Conservation (phyloP, 495 filamentous ascomycete species). For the Penicillium parvum region DNA sequence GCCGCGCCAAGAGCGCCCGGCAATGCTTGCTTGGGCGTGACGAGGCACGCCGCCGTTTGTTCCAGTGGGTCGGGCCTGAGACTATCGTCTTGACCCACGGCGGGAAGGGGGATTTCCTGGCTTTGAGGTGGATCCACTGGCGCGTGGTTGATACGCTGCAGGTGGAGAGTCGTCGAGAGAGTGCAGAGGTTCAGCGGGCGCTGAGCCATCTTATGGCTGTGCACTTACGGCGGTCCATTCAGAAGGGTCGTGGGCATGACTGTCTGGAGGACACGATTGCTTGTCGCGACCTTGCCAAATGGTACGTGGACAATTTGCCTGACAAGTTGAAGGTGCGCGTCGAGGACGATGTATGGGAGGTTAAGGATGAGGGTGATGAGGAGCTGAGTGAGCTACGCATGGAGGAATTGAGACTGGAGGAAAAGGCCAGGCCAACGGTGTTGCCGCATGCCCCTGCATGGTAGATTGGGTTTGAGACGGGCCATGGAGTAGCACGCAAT, state of each 20-base stretch:
- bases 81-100: constrained; percentile 34
- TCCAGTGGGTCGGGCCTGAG: constrained; percentile 29
- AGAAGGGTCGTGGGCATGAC: constrained; percentile 25
- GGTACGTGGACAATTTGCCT: constrained; percentile 17
- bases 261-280: constrained; percentile 42
- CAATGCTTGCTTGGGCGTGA: constrained; percentile 25
- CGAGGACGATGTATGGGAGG: background rate
- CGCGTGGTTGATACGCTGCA: constrained; percentile 29
- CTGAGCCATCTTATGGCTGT: constrained; percentile 27
- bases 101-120: constrained; percentile 22
- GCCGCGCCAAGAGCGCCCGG: constrained; percentile 8
- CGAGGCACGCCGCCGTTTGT: constrained; percentile 29
- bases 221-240: constrained; percentile 28
- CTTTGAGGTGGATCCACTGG: constrained; percentile 24
- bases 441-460: too few relatives aligned
- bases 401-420: too few relatives aligned
- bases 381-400: too few relatives aligned
- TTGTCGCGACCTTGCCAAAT: constrained; percentile 31
- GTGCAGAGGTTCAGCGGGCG: constrained; percentile 8
- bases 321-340: background rate
- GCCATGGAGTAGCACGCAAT: too few relatives aligned
- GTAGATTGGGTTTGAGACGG: too few relatives aligned
- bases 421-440: too few relatives aligned
- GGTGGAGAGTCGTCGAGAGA: constrained; percentile 8
- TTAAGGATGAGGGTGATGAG: too few relatives aligned